Percentiles rank a stretch among this genome's conserved stretches.
Evolutionary conservation across 2,329 filamentous ascomycete species (phyloP).

Genomic region (Verticillium isaacii): DNA sequence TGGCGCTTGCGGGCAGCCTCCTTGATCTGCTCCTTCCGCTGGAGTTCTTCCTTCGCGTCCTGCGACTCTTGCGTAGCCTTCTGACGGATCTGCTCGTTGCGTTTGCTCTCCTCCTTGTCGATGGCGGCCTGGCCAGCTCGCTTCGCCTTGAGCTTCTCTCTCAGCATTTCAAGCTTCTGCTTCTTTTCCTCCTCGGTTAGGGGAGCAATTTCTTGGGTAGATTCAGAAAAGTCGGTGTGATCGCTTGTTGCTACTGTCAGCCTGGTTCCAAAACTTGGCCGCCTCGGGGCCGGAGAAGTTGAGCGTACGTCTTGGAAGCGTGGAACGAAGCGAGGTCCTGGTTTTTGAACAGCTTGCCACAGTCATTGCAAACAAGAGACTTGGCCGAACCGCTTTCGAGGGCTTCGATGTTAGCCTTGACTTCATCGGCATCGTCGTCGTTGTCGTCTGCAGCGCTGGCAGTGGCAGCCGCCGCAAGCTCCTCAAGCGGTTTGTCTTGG

Average conservation of each 20-base stretch:
- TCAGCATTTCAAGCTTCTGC: conserved; percentile 70
- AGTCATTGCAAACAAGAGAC: conserved; percentile 91
- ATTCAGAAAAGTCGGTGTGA: conserved; percentile 88
- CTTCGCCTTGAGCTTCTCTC: conserved; percentile 68
- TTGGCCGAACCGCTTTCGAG: conserved; percentile 68
- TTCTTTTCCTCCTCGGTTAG: conserved; percentile 90
- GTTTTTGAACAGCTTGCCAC: conserved; percentile 83
- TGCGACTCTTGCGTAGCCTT: conserved; percentile 89
- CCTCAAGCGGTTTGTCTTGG: conserved; percentile 79
- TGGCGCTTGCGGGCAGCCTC: conserved; percentile 80
- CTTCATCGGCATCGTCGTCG: conserved; percentile 43
- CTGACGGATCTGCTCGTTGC: conserved; percentile 78
- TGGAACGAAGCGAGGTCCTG: conserved; percentile 83
- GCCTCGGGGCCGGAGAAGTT: background rate
- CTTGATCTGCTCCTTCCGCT: conserved; percentile 86
- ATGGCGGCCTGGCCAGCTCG: conserved; percentile 60
- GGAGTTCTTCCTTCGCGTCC: conserved; percentile 83
- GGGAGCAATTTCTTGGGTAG: conserved; percentile 84
- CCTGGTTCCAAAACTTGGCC: background rate
- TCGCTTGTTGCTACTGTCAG: conserved; percentile 43
- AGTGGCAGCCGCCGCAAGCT: conserved; percentile 54
- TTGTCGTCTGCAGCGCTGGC: conserved; percentile 29
- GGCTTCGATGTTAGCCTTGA: conserved; percentile 55
- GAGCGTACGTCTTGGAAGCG: conserved; percentile 71
- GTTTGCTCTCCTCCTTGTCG: conserved; percentile 78